Evolutionary conservation across 1,139 yeast species (phyloP).

Genomic region (Yarrowia galli): DNA sequence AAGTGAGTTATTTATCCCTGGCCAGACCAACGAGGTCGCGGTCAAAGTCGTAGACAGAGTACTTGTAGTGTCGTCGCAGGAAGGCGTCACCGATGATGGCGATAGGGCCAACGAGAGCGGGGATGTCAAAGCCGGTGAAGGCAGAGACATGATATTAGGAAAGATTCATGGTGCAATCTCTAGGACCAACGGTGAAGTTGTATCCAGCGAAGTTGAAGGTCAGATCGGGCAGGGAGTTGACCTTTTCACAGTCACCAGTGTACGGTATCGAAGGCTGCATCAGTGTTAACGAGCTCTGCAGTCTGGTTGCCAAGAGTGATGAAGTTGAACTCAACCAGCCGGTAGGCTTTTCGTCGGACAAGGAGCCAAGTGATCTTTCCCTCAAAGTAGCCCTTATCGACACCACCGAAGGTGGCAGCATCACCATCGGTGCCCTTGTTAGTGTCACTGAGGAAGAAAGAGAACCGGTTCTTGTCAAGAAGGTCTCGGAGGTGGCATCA

Average conservation of each 20-base stretch:
- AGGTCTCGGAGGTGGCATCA: conserved; percentile 92
- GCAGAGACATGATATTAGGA: conserved; percentile 96
- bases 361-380: conserved; percentile 96
- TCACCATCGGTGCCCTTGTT: conserved; percentile 72
- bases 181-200: conserved; percentile 86
- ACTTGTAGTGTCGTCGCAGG: conserved; percentile 91
- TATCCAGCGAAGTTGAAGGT: conserved; percentile 88
- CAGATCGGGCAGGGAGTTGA: conserved; percentile 85
- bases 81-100: conserved; percentile 97
- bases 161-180: conserved; percentile 91
- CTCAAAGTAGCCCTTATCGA: conserved; percentile 71
- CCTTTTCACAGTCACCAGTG: conserved; percentile 82
- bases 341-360: conserved; percentile 98
- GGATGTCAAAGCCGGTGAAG: conserved; percentile 96
- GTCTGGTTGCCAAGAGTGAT: conserved; percentile 89
- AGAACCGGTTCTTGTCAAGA: conserved; percentile 82
- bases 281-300: conserved; percentile 80
- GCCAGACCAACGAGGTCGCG: conserved; percentile 95
- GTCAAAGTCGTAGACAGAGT: conserved; percentile 90
- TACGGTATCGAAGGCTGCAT: conserved; percentile 98
- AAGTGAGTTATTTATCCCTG: conserved; percentile 57
- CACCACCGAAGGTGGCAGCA: conserved; percentile 92
- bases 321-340: conserved; percentile 96
- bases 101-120: conserved; percentile 94
- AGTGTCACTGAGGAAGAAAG: conserved; percentile 87